A percentile compares a stretch with the other conserved stretches of the same genome.
Conservation (phyloP, 1,284 basidiomycete species). For the Hypsizygus ulmarius region DNA sequence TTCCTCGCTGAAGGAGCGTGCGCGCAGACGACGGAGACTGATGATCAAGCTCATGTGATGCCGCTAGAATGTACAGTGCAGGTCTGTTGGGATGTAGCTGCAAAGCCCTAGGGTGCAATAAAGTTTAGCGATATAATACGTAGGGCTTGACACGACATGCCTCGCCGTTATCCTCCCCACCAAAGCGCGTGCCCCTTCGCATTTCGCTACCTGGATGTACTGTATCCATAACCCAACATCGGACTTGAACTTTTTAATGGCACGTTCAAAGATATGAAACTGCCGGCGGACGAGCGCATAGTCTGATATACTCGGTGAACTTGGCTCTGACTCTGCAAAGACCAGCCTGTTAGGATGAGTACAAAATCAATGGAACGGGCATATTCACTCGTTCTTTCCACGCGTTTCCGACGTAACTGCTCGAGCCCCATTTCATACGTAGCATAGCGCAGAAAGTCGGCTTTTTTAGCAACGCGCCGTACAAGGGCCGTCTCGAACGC, state of each 20-base stretch:
- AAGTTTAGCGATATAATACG: conserved; percentile 4
- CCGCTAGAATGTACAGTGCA: conserved; percentile 82
- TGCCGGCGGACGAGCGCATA: conserved; percentile 81
- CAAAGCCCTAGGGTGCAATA: conserved; percentile 59
- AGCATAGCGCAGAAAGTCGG: conserved; percentile 89
- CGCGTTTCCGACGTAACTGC: conserved; percentile 72
- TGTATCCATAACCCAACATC: conserved; percentile 88
- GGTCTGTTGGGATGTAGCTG: conserved; percentile 83
- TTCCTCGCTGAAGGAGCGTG: conserved; percentile 80
- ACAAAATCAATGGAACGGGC: background rate
- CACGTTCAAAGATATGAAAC: conserved; percentile 89
- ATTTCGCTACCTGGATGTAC: conserved; percentile 83
- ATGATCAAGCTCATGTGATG: conserved; percentile 80
- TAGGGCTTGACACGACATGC: conserved; percentile 36
- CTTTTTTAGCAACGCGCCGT: conserved; percentile 79
- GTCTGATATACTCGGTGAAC: conserved; percentile 71
- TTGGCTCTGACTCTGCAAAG: conserved; percentile 45
- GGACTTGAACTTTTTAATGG: conserved; percentile 84
- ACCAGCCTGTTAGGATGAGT: background rate
- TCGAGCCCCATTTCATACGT: conserved; percentile 92
- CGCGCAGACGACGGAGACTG: conserved; percentile 82
- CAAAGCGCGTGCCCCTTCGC: conserved; percentile 76
- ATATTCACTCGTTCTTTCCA: conserved; percentile 67
- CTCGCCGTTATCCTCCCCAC: conserved; percentile 77
- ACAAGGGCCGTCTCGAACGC: conserved; percentile 83